Conservation (phyloP, 805 yeast genomes). For the Schwanniomyces yamadae region DNA sequence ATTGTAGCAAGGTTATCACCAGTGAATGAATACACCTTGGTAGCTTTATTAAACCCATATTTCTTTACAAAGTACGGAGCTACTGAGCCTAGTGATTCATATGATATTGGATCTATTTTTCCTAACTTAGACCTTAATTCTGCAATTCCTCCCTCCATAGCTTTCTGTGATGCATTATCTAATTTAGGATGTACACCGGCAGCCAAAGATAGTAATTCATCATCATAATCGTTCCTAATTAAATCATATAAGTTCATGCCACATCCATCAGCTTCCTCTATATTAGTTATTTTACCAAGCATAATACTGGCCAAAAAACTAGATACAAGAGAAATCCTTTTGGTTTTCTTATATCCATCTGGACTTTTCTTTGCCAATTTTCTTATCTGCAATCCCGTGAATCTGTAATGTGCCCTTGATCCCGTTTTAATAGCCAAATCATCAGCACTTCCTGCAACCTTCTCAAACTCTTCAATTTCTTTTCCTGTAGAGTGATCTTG, state of each 20-base stretch:
- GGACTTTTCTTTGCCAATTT: conserved; percentile 61
- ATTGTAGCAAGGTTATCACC: conserved; percentile 93
- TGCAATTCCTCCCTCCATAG: conserved; percentile 26
- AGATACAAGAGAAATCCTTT: conserved; percentile 70
- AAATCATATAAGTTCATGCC: conserved; percentile 91
- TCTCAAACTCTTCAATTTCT: conserved; percentile 64
- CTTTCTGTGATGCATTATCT: conserved; percentile 32
- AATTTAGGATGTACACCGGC: conserved; percentile 48
- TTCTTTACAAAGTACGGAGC: conserved; percentile 59
- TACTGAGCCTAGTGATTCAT: conserved; percentile 49
- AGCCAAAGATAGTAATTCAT: conserved; percentile 53
- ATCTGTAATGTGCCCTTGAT: conserved; percentile 83
- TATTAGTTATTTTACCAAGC: conserved; percentile 57
- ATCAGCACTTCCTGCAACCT: conserved; percentile 55
- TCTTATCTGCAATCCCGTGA: conserved; percentile 90
- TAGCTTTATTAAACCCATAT: conserved; percentile 60
- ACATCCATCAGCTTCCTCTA: conserved; percentile 87
- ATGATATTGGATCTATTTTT: conserved; percentile 49
- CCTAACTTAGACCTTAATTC: conserved; percentile 56
- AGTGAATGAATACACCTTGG: conserved; percentile 72
- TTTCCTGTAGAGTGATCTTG: conserved; percentile 85
- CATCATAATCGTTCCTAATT: conserved; percentile 52
- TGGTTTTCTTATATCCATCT: conserved; percentile 53
- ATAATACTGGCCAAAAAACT: conserved; percentile 73
- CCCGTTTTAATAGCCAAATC: conserved; percentile 71